A percentile compares a stretch with the other conserved stretches of the same genome.
phyloP scores from a whole-genome alignment of 345 rosid species.

The Corymbia maculata region DNA sequence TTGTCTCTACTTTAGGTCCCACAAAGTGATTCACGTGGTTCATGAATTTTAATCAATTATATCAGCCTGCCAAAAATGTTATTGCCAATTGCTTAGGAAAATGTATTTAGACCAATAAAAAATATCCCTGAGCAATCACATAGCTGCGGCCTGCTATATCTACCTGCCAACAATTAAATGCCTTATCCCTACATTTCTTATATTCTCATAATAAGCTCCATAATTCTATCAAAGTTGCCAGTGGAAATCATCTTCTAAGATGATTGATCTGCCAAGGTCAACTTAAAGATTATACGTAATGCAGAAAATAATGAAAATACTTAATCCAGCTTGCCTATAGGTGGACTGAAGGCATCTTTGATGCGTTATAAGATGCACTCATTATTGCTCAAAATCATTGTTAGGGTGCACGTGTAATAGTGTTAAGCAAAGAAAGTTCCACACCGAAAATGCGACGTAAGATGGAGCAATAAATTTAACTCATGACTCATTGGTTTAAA shows the following conservation, averaged over 20 bases:
- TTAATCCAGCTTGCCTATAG: background rate
- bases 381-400: background rate
- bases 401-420: background rate
- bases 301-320: background rate
- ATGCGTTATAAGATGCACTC: background rate
- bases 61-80: background rate
- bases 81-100: background rate
- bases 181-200: background rate
- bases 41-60: background rate
- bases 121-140: background rate
- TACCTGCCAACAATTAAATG: background rate
- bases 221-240: too few relatives aligned
- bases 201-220: too few relatives aligned
- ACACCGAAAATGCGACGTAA: background rate
- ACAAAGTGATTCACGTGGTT: background rate
- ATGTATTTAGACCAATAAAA: background rate
- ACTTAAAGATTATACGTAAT: background rate
- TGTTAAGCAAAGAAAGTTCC: background rate
- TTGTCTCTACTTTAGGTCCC: background rate
- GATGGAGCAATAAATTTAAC: background rate
- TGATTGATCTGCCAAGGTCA: background rate
- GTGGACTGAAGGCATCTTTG: background rate
- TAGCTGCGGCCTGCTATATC: background rate
- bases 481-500: too few relatives aligned
- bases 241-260: background rate